phyloP scores from a whole-genome alignment of 306 rosid genomes.

The Quercus mongolica region DNA sequence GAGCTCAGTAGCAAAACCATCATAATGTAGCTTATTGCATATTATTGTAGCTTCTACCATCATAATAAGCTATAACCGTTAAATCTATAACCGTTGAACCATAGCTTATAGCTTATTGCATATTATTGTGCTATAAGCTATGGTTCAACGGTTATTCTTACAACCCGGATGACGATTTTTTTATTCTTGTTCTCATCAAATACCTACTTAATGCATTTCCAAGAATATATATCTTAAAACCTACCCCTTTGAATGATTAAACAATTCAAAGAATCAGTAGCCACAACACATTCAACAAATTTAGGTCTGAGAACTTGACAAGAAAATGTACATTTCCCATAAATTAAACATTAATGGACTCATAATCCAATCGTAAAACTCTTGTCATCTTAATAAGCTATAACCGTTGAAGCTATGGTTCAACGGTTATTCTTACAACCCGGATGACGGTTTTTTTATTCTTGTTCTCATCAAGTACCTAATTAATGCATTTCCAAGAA shows the following conservation, averaged over 20 bases:
- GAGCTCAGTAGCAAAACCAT: no score
- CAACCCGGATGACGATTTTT: not conserved
- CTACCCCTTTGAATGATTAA: not conserved
- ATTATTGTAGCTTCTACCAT: no score
- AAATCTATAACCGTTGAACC: no score
- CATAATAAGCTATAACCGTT: no score
- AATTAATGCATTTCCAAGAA: not conserved
- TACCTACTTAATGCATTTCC: not conserved
- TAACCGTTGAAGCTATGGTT: no score
- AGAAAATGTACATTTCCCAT: constrained; percentile 7
- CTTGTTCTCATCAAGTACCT: not conserved
- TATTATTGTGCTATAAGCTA: not conserved
- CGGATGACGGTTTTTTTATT: not conserved
- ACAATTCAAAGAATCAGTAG: not conserved
- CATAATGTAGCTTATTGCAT: no score
- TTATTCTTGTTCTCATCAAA: not conserved
- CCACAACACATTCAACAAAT: not conserved
- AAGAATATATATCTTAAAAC: not conserved
- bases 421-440: not conserved
- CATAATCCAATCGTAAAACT: no score
- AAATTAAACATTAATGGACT: not conserved
- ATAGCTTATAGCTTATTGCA: not conserved
- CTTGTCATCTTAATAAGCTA: not conserved
- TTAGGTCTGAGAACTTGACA: not conserved
- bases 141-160: not conserved